A percentile compares a stretch with the other conserved stretches of the same genome.
phyloP scores from a whole-genome alignment of 352 stramenopile genomes.

The Globisporangium cylindrosporum region DNA sequence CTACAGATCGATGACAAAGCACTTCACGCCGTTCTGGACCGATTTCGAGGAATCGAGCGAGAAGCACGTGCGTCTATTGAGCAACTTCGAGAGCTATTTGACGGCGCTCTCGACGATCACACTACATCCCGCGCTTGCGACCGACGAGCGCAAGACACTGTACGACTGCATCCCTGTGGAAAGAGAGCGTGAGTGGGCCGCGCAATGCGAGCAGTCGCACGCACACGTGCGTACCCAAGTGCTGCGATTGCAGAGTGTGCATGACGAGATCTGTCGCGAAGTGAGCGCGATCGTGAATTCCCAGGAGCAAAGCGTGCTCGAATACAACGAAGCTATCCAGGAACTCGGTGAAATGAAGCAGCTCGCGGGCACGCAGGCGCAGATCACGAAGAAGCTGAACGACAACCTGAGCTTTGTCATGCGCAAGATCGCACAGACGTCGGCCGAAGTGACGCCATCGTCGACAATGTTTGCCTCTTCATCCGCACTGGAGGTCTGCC shows the following conservation, averaged over 20 bases:
- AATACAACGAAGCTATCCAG: conserved; percentile 41
- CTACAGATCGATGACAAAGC: conserved; percentile 67
- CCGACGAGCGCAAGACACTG: conserved; percentile 58
- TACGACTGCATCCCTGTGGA: conserved; percentile 82
- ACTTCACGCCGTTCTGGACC: conserved; percentile 78
- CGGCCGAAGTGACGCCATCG: conserved; percentile 42
- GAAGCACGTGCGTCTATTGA: conserved; percentile 59
- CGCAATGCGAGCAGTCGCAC: conserved; percentile 78
- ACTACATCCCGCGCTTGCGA: conserved; percentile 64
- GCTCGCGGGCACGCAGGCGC: conserved; percentile 38
- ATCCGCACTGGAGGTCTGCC: conserved; percentile 76
- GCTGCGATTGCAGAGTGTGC: conserved; percentile 52
- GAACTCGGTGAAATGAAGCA: conserved; percentile 54
- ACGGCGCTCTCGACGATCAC: conserved; percentile 48
- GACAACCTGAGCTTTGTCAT: conserved; percentile 65
- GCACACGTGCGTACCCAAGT: conserved; percentile 61
- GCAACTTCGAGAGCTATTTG: conserved; percentile 71
- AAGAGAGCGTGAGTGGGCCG: conserved; percentile 74
- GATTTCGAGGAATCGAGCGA: conserved; percentile 61
- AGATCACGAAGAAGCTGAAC: conserved; percentile 64
- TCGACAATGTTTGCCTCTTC: conserved; percentile 81
- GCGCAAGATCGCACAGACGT: conserved; percentile 65
- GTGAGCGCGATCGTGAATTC: conserved; percentile 46
- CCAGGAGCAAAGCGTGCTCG: conserved; percentile 38
- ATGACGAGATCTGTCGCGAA: conserved; percentile 69